Conservation (phyloP, 345 rosid species). For the Barbarea vulgaris region DNA sequence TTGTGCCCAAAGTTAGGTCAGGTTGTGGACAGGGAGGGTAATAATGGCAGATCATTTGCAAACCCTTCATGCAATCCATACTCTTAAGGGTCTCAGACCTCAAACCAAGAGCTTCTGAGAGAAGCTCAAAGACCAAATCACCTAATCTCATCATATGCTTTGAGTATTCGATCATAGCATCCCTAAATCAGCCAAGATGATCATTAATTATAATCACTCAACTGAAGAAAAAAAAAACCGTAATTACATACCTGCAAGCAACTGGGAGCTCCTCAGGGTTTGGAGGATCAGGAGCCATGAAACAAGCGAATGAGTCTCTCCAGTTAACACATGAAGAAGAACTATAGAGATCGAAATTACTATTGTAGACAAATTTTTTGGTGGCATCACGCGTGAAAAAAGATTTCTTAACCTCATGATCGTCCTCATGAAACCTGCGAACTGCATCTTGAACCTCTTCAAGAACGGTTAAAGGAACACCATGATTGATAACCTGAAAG, state of each 20-base stretch:
- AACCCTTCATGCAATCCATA: slow-evolving; percentile 36
- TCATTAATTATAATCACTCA: slow-evolving; percentile 24
- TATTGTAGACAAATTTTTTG: slow-evolving; percentile 39
- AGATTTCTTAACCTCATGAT: slow-evolving; percentile 39
- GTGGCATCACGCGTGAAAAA: slow-evolving; percentile 39
- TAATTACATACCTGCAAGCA: slow-evolving; percentile 41
- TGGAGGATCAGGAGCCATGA: slow-evolving; percentile 49
- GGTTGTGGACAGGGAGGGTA: slow-evolving; percentile 55
- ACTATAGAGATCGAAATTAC: slow-evolving; percentile 46
- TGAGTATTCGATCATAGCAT: slow-evolving; percentile 38
- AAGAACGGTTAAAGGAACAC: slow-evolving; percentile 42
- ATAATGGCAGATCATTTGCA: slow-evolving; percentile 39
- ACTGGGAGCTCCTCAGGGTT: slow-evolving; percentile 47
- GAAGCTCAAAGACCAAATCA: slow-evolving; percentile 28
- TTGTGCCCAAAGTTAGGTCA: slow-evolving; percentile 43
- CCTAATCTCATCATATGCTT: slow-evolving; percentile 46
- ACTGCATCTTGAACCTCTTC: slow-evolving; percentile 45
- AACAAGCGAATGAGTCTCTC: slow-evolving; percentile 48
- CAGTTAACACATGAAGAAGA: slow-evolving; percentile 40
- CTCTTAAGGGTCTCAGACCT: slow-evolving; percentile 32
- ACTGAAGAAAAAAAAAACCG: slow-evolving; percentile 14
- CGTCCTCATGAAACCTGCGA: slow-evolving; percentile 48
- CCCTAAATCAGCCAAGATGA: slow-evolving; percentile 30
- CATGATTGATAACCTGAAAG: slow-evolving; percentile 54
- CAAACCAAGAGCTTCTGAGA: slow-evolving; percentile 50